Conservation (phyloP, 2,329 filamentous ascomycete species). For the Hypoxylon sp. region DNA sequence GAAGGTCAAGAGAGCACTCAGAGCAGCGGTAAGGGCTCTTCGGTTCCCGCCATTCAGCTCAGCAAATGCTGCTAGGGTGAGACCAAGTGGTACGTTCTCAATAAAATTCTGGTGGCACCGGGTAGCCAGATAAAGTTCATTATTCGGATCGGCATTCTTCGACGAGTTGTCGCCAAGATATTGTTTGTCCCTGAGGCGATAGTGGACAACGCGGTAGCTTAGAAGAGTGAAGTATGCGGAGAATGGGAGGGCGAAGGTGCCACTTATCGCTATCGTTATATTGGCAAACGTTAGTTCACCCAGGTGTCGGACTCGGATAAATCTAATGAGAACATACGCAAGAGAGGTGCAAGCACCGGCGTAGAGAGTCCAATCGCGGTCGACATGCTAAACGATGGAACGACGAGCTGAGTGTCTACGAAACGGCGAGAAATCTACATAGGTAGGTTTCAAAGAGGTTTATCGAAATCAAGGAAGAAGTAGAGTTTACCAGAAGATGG, state of each 20-base stretch:
- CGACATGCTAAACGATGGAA: conserved; percentile 33
- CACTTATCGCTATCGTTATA: conserved; percentile 50
- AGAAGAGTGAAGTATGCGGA: conserved; percentile 54
- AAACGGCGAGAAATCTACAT: neutral
- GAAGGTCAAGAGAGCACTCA: conserved; percentile 50
- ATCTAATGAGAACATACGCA: conserved; percentile 38
- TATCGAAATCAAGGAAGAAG: neutral
- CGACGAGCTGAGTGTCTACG: neutral
- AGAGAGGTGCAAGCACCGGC: conserved; percentile 41
- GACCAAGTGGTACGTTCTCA: conserved; percentile 54
- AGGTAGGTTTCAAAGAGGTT: too few relatives aligned
- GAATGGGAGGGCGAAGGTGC: conserved; percentile 53
- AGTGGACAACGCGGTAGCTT: conserved; percentile 49
- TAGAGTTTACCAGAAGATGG: neutral
- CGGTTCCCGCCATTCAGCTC: conserved; percentile 55
- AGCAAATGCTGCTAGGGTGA: conserved; percentile 51
- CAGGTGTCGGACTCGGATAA: neutral
- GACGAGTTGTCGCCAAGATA: conserved; percentile 51
- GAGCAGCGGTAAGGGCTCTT: conserved; percentile 44
- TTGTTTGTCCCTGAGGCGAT: conserved; percentile 49
- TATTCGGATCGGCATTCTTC: conserved; percentile 34
- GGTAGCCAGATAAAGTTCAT: conserved; percentile 49
- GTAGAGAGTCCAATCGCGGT: conserved; percentile 35
- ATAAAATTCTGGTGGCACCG: conserved; percentile 53
- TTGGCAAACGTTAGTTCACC: conserved; percentile 2